Base-by-base conservation (phyloP, 2,329 filamentous ascomycete genomes). In the Botrytis squamosa region DNA sequence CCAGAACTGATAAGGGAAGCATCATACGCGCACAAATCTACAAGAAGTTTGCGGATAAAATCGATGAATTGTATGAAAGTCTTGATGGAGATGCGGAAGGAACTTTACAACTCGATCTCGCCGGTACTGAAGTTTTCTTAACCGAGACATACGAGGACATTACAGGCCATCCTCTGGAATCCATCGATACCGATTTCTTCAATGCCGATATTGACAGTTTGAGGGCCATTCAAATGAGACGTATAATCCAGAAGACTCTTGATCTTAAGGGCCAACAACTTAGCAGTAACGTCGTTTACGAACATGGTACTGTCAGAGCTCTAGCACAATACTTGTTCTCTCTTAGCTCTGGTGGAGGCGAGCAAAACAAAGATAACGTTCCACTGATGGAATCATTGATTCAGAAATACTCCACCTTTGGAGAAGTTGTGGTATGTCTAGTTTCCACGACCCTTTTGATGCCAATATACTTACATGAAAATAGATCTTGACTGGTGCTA, bases 401-500 rank as follows among this genome's bases (percentile, higher is more conserved):
- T 68, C 76, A 81, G 14, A 84, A 83, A 73, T 85, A 86, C 78
- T 83, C 83, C 0, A 74, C 74, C 8, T 85, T 86, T 74, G 73
- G 77, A 9, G 36, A 65, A 57, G 66, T 64, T 42, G 72, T 73
- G 67, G 71, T 70, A 70, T 40, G 71, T 70, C 33, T 46, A 29
- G 36, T 42, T 36, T 49, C n/a, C 46, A 25, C 29, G 29, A 52
- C 22, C 33, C 22, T 70, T 12, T 9, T 18, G n/a, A 73, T 74
- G 38, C 71, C 67, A 74, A 40, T 66, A 62, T 75, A n/a, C 42
- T 68, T 38, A 70, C 60, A 66, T 49, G 49, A 60, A 7, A 70
- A 38, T 52, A 83, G 80, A 81, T 90, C 1, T 80, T 92, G 5
- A 92, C 90, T 0, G 91, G 91, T 2, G 86, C 87, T 0, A 92